Percentiles rank a stretch among this genome's conserved stretches.
Conservation (phyloP, 768 basidiomycete species). For the Calocera cornea region DNA sequence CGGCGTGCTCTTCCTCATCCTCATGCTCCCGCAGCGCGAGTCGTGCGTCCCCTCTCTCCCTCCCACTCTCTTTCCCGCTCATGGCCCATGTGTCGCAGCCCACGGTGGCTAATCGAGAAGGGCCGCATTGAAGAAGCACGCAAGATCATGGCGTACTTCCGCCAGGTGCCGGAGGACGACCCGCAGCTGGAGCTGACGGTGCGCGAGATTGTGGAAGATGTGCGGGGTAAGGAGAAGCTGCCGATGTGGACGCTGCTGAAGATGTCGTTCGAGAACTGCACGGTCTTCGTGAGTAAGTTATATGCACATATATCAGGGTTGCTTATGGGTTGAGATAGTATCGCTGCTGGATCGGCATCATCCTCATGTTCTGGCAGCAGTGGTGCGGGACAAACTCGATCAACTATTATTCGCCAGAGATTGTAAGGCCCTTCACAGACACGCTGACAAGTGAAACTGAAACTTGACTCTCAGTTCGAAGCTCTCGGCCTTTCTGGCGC, state of each 20-base stretch:
- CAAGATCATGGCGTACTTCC: conserved; percentile 49
- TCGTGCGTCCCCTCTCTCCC: conserved; percentile 25
- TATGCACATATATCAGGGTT: conserved; percentile 21
- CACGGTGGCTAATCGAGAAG: conserved; percentile 59
- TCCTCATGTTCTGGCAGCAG: conserved; percentile 37
- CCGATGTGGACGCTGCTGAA: conserved; percentile 22
- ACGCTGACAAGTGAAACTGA: neutral
- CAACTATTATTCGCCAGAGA: conserved; percentile 41
- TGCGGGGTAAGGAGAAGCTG: conserved; percentile 27
- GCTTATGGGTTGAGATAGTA: conserved; percentile 60
- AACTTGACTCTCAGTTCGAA: conserved; percentile 24
- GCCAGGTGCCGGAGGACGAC: conserved; percentile 32
- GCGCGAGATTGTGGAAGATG: conserved; percentile 42
- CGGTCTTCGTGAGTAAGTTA: neutral
- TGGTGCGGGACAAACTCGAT: conserved; percentile 44
- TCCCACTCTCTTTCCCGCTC: no score
- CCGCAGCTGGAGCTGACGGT: conserved; percentile 41
- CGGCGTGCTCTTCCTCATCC: conserved; percentile 39
- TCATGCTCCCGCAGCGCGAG: conserved; percentile 45
- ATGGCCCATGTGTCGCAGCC: conserved; percentile 15
- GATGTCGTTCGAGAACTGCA: neutral
- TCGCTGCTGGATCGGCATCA: conserved; percentile 27
- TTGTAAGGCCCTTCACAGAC: conserved; percentile 13
- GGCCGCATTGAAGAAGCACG: conserved; percentile 42
- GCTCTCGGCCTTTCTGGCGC: conserved; percentile 54